Conservation (phyloP, 1,284 basidiomycete species). For the Caloboletus firmus region DNA sequence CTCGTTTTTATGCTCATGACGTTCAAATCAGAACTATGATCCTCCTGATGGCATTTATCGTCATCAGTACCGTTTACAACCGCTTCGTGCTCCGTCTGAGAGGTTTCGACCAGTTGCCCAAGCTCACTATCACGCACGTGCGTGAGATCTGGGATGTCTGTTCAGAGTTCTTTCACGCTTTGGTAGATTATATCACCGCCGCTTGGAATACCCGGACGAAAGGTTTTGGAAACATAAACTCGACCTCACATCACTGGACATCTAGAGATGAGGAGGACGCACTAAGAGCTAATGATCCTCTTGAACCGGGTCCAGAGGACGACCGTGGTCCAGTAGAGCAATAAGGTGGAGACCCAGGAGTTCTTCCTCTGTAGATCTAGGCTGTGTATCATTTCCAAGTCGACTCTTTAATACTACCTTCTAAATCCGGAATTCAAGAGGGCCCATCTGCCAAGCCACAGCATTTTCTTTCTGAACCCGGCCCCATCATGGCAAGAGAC, state of each 20-base stretch:
- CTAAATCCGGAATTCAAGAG: slow-evolving; percentile 16
- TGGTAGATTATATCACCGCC: slow-evolving; percentile 14
- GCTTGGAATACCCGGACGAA: slow-evolving; percentile 21
- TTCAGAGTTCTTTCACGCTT: slow-evolving; percentile 19
- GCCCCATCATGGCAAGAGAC: slow-evolving; percentile 20
- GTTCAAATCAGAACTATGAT: slow-evolving; percentile 46
- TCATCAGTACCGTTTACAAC: slow-evolving; percentile 66
- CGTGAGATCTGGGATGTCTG: slow-evolving; percentile 26
- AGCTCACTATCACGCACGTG: slow-evolving; percentile 48
- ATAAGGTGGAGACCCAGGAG: not conserved
- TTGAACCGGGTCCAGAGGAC: slow-evolving; percentile 16
- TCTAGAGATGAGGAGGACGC: slow-evolving; percentile 35
- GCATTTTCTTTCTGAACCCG: slow-evolving; percentile 9
- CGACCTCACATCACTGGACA: slow-evolving; percentile 33
- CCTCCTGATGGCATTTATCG: slow-evolving; percentile 55
- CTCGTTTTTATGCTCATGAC: not conserved
- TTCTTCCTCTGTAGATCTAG: slow-evolving; percentile 13
- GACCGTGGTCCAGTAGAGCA: not conserved
- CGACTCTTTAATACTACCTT: slow-evolving; percentile 20
- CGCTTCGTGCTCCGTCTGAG: slow-evolving; percentile 62
- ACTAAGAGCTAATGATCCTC: slow-evolving; percentile 24
- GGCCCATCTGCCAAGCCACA: slow-evolving; percentile 5
- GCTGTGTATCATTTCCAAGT: not conserved
- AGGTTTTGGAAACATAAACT: slow-evolving; percentile 17
- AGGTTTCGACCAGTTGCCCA: slow-evolving; percentile 67